Percentiles rank a stretch among this genome's conserved stretches.
Evolutionary conservation across 352 stramenopile genomes (phyloP).

Genomic region (Pythium monospermum): DNA sequence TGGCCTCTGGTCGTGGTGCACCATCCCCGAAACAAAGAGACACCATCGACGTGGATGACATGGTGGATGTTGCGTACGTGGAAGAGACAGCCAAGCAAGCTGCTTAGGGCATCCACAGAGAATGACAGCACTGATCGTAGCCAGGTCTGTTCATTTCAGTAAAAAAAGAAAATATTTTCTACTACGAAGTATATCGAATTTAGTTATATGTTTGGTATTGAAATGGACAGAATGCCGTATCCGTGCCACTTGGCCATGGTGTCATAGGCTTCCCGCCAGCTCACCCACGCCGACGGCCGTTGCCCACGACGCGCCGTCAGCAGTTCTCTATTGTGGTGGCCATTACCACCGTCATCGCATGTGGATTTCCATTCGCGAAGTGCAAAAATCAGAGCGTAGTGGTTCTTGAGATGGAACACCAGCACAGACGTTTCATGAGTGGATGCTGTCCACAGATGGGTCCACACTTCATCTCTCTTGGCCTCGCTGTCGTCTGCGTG

Average conservation of each 20-base stretch:
- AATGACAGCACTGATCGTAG: no score
- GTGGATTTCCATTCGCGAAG: constrained; percentile 50
- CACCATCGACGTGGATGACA: no score
- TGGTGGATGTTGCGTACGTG: no score
- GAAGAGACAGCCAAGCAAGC: no score
- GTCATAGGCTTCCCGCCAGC: constrained; percentile 42
- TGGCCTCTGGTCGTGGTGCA: no score
- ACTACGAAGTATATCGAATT: no score
- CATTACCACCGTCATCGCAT: constrained; percentile 8
- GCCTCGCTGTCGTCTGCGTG: constrained; percentile 11
- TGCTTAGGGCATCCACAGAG: no score
- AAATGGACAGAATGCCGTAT: constrained; percentile 54
- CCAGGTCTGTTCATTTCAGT: no score
- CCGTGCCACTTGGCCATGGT: constrained; percentile 57
- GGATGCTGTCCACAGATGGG: constrained; percentile 20
- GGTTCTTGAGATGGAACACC: constrained; percentile 73
- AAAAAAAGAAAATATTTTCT: no score
- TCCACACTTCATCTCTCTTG: constrained; percentile 9
- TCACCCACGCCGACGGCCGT: constrained; percentile 50
- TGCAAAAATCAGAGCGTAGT: constrained; percentile 73
- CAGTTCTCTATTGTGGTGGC: constrained; percentile 26
- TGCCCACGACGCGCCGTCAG: constrained; percentile 63
- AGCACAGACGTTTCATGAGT: constrained; percentile 19
- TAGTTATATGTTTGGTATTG: no score
- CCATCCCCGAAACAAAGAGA: no score